Base-by-base conservation (phyloP, 2,329 filamentous ascomycete genomes). In the Nigrospora oryzae region DNA sequence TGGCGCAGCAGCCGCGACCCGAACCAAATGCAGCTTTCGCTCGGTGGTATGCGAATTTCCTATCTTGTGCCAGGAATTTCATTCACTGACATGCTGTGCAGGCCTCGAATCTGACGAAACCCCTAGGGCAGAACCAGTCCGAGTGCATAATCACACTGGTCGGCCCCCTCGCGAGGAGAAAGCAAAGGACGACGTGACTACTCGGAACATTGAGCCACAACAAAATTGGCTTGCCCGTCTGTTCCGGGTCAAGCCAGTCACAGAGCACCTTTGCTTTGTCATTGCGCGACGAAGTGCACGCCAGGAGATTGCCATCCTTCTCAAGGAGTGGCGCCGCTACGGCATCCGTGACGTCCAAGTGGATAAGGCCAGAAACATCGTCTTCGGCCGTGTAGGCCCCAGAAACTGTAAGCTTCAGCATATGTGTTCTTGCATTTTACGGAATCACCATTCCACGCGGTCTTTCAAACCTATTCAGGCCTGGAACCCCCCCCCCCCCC, bases 141-240 rank as follows among this genome's bases (percentile, higher is more conserved):
- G 53, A 16, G 44, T 50, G 31, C 54, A 53, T 38, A 54, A 46
- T 28, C 52, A 48, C 47, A 43, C 51, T 5, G 40, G 40, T 5
- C 51, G 46, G 14, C 48, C 46, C 23, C 36, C 37, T 31, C 46
- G 49, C 35, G 49, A 48, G 37, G 55, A 49, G 48, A 52, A 56
- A 36, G 42, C 41, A 45, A 52, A 49, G 11, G 56, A 59, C 15
- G 53, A 53, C 17, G 42, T 52, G 13, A 38, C 51, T 34, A 45
- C 49, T 45, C 74, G 74, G 46, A 74, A 74, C 63, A 85, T 77
- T 56, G 81, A 81, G 49, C 75, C 80, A 30, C 83, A 81, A 59
- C 83, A 89, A 57, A 95, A 85, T 54, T 96, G 91, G 90, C 77
- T 97, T 43, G 84, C 88, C 30, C 85, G 88, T 14, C 79, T 97